These are phyloP conservation scores for Pythium vanterpoolii DNA, from an alignment of 352 stramenopile genomes.

Conservation along the genomic window DNA sequence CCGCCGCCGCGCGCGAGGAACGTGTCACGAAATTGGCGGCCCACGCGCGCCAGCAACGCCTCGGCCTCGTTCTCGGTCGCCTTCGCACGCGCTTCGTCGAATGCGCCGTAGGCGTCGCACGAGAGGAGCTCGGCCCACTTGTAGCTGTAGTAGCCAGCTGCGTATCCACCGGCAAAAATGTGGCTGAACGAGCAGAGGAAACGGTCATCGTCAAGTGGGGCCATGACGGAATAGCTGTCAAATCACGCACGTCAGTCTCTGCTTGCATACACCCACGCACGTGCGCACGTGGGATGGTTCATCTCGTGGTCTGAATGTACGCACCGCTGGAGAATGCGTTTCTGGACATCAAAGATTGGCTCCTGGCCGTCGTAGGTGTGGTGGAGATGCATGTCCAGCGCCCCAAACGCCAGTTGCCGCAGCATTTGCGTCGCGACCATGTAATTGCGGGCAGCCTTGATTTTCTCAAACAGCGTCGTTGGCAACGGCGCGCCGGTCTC, in stretches of 20 bases:
- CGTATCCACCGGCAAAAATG: conserved; percentile 98
- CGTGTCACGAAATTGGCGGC: conserved; percentile 62
- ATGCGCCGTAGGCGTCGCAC: conserved; percentile 96
- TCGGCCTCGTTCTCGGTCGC: no score
- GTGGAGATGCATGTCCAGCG: conserved; percentile 85
- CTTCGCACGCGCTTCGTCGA: conserved; percentile 91
- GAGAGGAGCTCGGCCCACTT: conserved; percentile 98
- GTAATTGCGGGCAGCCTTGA: conserved; percentile 94
- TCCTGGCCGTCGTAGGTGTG: conserved; percentile 70
- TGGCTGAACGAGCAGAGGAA: conserved; percentile 98
- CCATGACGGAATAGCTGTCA: conserved; percentile 77
- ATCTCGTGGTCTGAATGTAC: neutral
- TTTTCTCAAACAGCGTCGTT: conserved; percentile 94
- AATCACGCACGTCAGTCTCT: conserved; percentile 4
- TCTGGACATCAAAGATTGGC: conserved; percentile 93
- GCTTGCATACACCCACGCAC: neutral
- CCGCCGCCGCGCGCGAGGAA: conserved; percentile 84
- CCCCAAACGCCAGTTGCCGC: conserved; percentile 95
- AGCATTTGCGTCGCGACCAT: conserved; percentile 94
- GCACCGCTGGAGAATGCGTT: conserved; percentile 84
- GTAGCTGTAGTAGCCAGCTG: conserved; percentile 96
- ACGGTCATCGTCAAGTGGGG: conserved; percentile 92
- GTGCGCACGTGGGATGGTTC: neutral
- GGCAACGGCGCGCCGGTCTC: conserved; percentile 90
- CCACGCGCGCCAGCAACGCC: no score